phyloP scores from a whole-genome alignment of 495 filamentous ascomycete genomes.

The Opeltia flavorubescens region DNA sequence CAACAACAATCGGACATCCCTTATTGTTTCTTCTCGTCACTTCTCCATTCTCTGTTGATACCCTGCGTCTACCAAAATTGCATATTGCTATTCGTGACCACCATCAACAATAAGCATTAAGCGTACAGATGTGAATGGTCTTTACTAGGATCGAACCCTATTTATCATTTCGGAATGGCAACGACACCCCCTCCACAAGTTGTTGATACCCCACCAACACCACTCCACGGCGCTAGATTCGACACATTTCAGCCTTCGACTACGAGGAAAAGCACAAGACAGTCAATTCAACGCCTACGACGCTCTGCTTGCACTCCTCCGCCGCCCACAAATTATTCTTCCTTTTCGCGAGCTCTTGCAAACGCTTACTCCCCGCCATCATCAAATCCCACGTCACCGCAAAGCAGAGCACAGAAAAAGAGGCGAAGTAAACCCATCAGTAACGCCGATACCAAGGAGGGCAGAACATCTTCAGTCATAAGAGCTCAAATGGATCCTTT shows the following conservation, averaged over 20 bases:
- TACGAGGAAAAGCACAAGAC: conserved; percentile 33
- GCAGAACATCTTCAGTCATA: neutral
- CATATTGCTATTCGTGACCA: neutral
- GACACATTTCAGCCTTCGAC: conserved; percentile 59
- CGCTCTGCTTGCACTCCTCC: conserved; percentile 26
- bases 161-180: conserved; percentile 40
- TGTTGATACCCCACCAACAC: conserved; percentile 53
- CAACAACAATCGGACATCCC: neutral
- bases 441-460: neutral
- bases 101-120: neutral
- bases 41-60: neutral
- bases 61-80: no score
- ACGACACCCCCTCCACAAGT: conserved; percentile 53
- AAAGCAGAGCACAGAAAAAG: conserved; percentile 28
- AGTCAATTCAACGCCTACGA: conserved; percentile 27
- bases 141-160: neutral
- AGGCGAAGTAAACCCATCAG: neutral
- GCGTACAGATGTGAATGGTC: neutral
- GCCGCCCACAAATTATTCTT: conserved; percentile 5
- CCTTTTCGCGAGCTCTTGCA: conserved; percentile 1
- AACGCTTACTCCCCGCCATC: conserved; percentile 31
- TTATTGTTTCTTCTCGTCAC: neutral
- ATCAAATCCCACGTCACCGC: conserved; percentile 32
- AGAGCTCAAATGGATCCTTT: neutral
- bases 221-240: conserved; percentile 50